phyloP scores from a whole-genome alignment of 1,284 basidiomycete species.

The Cutaneotrichosporon sp. region DNA sequence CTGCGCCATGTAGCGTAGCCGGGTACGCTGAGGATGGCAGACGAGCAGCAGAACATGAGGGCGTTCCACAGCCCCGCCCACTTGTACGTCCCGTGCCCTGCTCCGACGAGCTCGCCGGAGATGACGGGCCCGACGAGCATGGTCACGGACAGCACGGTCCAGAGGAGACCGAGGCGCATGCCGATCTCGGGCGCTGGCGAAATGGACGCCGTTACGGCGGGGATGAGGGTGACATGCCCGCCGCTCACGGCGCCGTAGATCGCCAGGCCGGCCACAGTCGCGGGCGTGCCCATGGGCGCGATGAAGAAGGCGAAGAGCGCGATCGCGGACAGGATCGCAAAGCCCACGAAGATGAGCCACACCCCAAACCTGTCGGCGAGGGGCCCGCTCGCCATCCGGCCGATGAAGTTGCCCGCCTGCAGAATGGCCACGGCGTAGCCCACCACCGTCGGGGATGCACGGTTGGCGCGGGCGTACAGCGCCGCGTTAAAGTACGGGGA shows the following conservation, averaged over 20 bases:
- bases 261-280: conserved; percentile 37
- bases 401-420: conserved; percentile 11
- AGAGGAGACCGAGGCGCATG: conserved; percentile 45
- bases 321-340: background rate
- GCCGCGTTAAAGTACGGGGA: conserved; percentile 19
- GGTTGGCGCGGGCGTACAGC: conserved; percentile 5
- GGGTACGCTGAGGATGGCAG: no score
- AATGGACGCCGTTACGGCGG: conserved; percentile 42
- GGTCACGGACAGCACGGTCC: conserved; percentile 36
- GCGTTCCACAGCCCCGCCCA: conserved; percentile 1
- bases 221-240: conserved; percentile 42
- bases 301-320: conserved; percentile 26
- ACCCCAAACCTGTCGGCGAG: conserved; percentile 16
- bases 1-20: no score
- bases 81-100: conserved; percentile 12
- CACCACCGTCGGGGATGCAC: background rate
- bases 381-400: conserved; percentile 1
- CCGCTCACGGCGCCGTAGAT: conserved; percentile 40
- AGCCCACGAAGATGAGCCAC: conserved; percentile 12
- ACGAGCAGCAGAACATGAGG: no score
- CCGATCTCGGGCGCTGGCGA: conserved; percentile 46
- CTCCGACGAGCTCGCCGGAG: conserved; percentile 31
- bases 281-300: conserved; percentile 27
- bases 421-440: conserved; percentile 15
- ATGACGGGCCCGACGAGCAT: conserved; percentile 45